phyloP scores from a whole-genome alignment of 129 eudicot genomes.

The Helichrysum umbraculigerum region DNA sequence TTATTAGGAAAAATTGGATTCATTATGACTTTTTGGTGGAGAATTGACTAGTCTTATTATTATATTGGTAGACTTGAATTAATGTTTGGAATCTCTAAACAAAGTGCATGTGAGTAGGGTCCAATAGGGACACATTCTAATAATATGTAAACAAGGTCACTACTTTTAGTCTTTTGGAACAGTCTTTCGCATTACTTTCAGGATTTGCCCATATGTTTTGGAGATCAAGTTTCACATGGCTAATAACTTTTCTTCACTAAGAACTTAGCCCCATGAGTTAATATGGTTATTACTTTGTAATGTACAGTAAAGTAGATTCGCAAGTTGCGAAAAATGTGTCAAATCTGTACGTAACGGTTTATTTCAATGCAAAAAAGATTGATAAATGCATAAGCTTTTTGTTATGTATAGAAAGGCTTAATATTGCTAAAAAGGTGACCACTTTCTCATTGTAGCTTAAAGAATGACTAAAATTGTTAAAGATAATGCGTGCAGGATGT shows the following conservation, averaged over 20 bases:
- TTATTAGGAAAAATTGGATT: slow-evolving; percentile 25
- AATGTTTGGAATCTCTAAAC: slow-evolving; percentile 30
- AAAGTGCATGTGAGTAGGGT: slow-evolving; percentile 35
- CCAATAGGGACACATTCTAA: slow-evolving; percentile 29
- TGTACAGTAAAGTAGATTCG: neutral
- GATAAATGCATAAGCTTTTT: neutral
- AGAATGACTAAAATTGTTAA: slow-evolving; percentile 20
- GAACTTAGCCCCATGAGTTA: neutral
- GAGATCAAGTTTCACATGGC: neutral
- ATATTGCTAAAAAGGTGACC: slow-evolving; percentile 13
- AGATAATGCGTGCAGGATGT: slow-evolving; percentile 70
- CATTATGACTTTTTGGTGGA: slow-evolving; percentile 26
- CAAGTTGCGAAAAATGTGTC: neutral
- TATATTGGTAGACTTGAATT: slow-evolving; percentile 21
- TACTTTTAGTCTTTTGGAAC: slow-evolving; percentile 22
- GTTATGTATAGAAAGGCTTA: neutral
- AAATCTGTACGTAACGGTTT: neutral
- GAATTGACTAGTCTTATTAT: slow-evolving; percentile 24
- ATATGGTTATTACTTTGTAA: neutral
- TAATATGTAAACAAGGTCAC: slow-evolving; percentile 28
- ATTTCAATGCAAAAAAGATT: neutral
- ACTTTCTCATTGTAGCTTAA: neutral
- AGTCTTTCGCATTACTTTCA: slow-evolving; percentile 10
- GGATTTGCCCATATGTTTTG: slow-evolving; percentile 8
- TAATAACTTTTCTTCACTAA: neutral